Conservation (phyloP, 1,139 yeast species). For the Candida sp. region DNA sequence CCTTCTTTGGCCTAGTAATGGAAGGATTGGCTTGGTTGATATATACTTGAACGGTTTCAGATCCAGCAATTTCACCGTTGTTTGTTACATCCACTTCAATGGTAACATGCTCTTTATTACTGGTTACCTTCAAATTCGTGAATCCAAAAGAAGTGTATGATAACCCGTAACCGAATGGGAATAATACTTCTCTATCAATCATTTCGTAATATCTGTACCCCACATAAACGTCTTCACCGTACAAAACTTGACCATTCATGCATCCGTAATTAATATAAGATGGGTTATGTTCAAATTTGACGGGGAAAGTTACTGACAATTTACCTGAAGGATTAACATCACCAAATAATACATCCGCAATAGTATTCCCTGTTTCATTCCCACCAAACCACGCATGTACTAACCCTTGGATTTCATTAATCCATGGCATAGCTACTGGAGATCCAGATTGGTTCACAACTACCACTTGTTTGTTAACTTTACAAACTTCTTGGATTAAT, state of each 20-base stretch:
- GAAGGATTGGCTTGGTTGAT: conserved; percentile 35
- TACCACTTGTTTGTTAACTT: conserved; percentile 49
- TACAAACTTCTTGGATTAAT: conserved; percentile 41
- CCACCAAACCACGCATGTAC: conserved; percentile 50
- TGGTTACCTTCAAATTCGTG: conserved; percentile 11
- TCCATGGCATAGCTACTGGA: conserved; percentile 62
- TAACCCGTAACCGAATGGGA: conserved; percentile 61
- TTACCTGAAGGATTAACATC: conserved; percentile 28
- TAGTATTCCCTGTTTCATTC: conserved; percentile 20
- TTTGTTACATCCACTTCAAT: conserved; percentile 40
- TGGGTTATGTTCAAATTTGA: conserved; percentile 40
- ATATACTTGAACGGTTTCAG: conserved; percentile 47
- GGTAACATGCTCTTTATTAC: conserved; percentile 11
- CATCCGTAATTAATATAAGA: conserved; percentile 36
- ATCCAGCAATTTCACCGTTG: conserved; percentile 37
- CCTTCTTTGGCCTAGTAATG: conserved; percentile 52
- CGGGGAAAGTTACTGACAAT: conserved; percentile 43
- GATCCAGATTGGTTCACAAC: conserved; percentile 62
- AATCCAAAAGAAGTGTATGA: conserved; percentile 50
- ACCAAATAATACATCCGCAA: conserved; percentile 21
- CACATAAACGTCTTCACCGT: conserved; percentile 55
- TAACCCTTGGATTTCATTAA: conserved; percentile 41
- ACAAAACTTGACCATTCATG: conserved; percentile 48
- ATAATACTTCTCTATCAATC: conserved; percentile 40
- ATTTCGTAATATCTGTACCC: conserved; percentile 62